Conservation (phyloP, 1,284 basidiomycete species). For the Tylopilus sp. region DNA sequence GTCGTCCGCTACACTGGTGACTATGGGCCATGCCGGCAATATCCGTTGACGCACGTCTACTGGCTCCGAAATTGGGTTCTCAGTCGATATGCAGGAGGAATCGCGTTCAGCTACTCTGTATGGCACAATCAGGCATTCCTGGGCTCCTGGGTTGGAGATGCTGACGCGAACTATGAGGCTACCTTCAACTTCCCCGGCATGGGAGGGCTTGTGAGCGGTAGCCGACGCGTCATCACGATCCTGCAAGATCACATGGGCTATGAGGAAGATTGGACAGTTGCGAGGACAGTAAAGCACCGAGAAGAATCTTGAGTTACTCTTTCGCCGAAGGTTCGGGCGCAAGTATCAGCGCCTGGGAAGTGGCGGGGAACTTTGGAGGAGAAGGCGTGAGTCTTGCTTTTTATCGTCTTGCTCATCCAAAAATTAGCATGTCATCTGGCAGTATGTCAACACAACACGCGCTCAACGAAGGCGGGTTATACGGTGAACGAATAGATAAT, state of each 20-base stretch:
- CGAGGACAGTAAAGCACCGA: conserved; percentile 41
- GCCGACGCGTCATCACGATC: conserved; percentile 45
- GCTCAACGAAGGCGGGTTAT: conserved; percentile 47
- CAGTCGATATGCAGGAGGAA: conserved; percentile 42
- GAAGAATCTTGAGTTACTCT: conserved; percentile 43
- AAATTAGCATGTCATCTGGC: not conserved
- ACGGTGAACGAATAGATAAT: conserved; percentile 43
- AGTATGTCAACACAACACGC: conserved; percentile 37
- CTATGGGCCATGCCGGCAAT: conserved; percentile 53
- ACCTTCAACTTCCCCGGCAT: conserved; percentile 27
- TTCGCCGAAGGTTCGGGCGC: conserved; percentile 39
- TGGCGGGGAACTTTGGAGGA: conserved; percentile 46
- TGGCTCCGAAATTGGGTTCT: conserved; percentile 41
- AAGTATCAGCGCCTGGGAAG: conserved; percentile 40
- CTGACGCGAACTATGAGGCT: conserved; percentile 32
- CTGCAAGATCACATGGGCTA: conserved; percentile 54
- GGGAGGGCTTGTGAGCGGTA: conserved; percentile 20
- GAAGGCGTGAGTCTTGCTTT: conserved; percentile 35
- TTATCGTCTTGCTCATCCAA: not conserved
- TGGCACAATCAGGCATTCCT: conserved; percentile 48
- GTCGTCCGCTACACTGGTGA: conserved; percentile 47
- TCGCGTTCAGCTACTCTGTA: conserved; percentile 45
- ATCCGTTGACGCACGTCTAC: conserved; percentile 47
- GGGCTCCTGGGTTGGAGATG: conserved; percentile 46
- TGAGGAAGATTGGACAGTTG: conserved; percentile 41